Evolutionary conservation across 2,329 filamentous ascomycete genomes (phyloP).

Genomic region (Monosporascus cannonballus): DNA sequence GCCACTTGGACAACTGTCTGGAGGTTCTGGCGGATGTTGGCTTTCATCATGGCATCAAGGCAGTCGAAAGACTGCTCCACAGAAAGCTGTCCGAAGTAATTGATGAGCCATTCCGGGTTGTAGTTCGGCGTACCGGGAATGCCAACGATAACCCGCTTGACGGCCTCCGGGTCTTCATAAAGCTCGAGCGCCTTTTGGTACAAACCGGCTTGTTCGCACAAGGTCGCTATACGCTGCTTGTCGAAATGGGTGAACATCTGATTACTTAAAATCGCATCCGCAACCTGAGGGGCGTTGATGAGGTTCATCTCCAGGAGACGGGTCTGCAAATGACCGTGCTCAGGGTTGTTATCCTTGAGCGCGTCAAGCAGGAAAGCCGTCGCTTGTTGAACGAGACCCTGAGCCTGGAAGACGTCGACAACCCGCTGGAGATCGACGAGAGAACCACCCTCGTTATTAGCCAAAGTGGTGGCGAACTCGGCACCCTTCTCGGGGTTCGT

Average conservation of each 20-base stretch:
- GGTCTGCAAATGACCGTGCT: constrained; percentile 90
- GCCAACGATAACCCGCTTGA: constrained; percentile 87
- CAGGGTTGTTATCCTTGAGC: constrained; percentile 87
- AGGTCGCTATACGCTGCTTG: constrained; percentile 76
- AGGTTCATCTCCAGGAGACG: constrained; percentile 97
- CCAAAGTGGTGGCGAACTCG: constrained; percentile 89
- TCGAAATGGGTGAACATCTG: constrained; percentile 99
- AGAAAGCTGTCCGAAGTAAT: constrained; percentile 89
- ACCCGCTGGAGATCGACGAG: constrained; percentile 90
- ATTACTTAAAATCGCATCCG: constrained; percentile 94
- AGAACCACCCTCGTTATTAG: constrained; percentile 80
- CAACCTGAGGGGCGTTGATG: constrained; percentile 92
- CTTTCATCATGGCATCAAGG: constrained; percentile 91
- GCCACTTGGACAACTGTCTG: constrained; percentile 92
- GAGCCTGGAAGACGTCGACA: constrained; percentile 95
- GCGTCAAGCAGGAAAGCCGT: constrained; percentile 97
- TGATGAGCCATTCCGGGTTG: constrained; percentile 83
- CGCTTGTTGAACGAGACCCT: constrained; percentile 95
- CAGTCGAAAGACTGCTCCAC: constrained; percentile 93
- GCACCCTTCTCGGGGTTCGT: constrained; percentile 89
- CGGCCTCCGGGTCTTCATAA: constrained; percentile 80
- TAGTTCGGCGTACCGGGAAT: constrained; percentile 78
- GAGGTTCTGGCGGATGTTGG: constrained; percentile 94
- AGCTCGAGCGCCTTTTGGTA: constrained; percentile 85
- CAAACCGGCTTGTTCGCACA: constrained; percentile 91